Conservation (phyloP, 192 early-diverging fungal species). For the Lunasporangiospora selenospora region DNA sequence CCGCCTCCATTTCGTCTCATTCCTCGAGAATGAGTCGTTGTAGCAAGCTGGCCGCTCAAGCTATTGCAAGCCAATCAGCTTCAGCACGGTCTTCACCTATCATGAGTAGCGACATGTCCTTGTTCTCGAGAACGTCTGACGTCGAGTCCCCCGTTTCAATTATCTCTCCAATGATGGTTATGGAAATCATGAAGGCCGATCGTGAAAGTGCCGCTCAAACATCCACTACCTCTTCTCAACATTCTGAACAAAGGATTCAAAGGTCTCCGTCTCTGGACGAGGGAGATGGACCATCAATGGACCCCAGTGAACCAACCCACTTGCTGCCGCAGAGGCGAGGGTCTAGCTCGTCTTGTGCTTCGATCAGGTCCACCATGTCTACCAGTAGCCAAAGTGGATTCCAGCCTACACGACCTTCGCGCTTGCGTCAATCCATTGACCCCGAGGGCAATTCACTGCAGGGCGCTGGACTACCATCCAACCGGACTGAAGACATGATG, state of each 20-base stretch:
- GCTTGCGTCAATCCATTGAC: constrained; percentile 24
- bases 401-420: constrained; percentile 24
- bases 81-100: constrained; percentile 41
- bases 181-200: constrained; percentile 7
- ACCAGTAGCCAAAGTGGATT: constrained; percentile 5
- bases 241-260: too few relatives aligned
- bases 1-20: constrained; percentile 30
- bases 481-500: too few relatives aligned
- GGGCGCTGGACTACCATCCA: too few relatives aligned
- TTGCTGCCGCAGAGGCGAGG: too few relatives aligned
- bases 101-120: constrained; percentile 23
- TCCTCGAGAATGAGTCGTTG: constrained; percentile 41
- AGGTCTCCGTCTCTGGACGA: too few relatives aligned
- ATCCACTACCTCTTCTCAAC: too few relatives aligned
- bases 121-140: constrained; percentile 18
- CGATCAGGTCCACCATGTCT: too few relatives aligned
- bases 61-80: constrained; percentile 30
- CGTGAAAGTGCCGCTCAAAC: too few relatives aligned
- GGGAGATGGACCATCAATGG: too few relatives aligned
- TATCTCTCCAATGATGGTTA: constrained; percentile 13
- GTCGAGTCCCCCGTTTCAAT: constrained; percentile 23
- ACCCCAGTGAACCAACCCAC: too few relatives aligned
- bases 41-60: constrained; percentile 39
- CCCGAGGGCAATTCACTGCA: neutral
- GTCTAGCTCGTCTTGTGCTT: too few relatives aligned